Evolutionary conservation across 1,284 basidiomycete species (phyloP).

Genomic region (Wallemia ichthyophaga): DNA sequence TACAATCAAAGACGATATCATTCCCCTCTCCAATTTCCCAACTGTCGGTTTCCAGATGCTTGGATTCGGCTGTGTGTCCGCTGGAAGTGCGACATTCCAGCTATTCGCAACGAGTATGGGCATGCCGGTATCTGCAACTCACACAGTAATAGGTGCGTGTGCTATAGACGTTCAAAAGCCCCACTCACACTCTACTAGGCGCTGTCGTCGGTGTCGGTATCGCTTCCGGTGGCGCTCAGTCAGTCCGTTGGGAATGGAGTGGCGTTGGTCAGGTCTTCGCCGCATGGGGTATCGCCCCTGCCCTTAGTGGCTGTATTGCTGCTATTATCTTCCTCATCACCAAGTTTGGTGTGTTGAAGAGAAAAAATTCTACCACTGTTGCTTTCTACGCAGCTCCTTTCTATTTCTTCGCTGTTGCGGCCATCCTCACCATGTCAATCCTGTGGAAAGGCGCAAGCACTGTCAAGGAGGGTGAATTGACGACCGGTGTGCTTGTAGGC

Average conservation of each 20-base stretch:
- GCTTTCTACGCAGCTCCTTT: conserved; percentile 16
- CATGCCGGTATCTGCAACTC: conserved; percentile 7
- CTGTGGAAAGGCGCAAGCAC: conserved; percentile 15
- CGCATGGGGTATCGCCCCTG: conserved; percentile 15
- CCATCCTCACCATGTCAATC: conserved; percentile 8
- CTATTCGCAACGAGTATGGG: conserved; percentile 5
- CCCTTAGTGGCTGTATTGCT: conserved; percentile 18
- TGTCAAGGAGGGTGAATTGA: conserved; percentile 18
- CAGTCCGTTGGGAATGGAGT: conserved; percentile 23
- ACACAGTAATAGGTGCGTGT: conserved; percentile 4
- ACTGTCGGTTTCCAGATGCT: conserved; percentile 17
- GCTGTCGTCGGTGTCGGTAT: conserved; percentile 18
- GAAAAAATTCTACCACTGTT: conserved; percentile 15
- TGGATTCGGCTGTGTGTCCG: conserved; percentile 18
- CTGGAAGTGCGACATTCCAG: conserved; percentile 12
- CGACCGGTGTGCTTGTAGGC: conserved; percentile 13
- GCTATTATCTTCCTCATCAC: conserved; percentile 18
- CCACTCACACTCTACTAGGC: conserved; percentile 1
- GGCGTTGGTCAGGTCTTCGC: conserved; percentile 19
- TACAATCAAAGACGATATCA: conserved; percentile 22
- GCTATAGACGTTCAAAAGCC: background rate
- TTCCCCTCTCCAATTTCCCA: conserved; percentile 15
- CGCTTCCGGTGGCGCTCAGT: conserved; percentile 16
- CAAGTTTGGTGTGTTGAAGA: conserved; percentile 16
- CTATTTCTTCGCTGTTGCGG: conserved; percentile 17